phyloP scores from a whole-genome alignment of 345 rosid species.

The Citrus trifoliata region DNA sequence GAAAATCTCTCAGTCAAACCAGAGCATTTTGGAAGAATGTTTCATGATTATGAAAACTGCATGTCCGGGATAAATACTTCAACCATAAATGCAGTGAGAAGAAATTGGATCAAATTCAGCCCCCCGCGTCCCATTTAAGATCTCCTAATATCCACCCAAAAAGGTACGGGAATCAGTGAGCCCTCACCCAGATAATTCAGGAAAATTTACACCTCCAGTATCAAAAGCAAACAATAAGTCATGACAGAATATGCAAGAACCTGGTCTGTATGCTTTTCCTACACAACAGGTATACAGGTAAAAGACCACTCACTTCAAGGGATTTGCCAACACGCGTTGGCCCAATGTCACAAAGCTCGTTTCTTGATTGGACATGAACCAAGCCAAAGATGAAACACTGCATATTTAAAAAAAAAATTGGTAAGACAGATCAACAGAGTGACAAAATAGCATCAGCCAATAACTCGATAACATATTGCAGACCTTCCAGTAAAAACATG shows the following conservation, averaged over 20 bases:
- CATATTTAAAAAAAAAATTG: slow-evolving; percentile 25
- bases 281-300: neutral
- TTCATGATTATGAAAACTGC: neutral
- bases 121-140: neutral
- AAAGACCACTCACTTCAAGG: slow-evolving; percentile 73
- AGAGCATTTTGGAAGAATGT: neutral
- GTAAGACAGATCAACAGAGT: slow-evolving; percentile 17
- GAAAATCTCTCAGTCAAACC: neutral
- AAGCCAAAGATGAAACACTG: slow-evolving; percentile 98
- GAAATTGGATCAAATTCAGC: neutral
- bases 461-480: slow-evolving; percentile 9
- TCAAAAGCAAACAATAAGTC: neutral
- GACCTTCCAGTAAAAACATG: slow-evolving; percentile 97
- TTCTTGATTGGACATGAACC: slow-evolving; percentile 99
- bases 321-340: slow-evolving; percentile 88
- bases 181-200: neutral
- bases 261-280: neutral
- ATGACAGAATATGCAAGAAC: neutral
- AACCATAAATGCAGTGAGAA: neutral
- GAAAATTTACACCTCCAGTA: neutral
- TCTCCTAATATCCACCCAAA: neutral
- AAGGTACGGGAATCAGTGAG: neutral
- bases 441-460: neutral
- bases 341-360: slow-evolving; percentile 98
- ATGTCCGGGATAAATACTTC: no score